phyloP scores from a whole-genome alignment of 805 yeast genomes.

The Citeromyces matritensis region DNA sequence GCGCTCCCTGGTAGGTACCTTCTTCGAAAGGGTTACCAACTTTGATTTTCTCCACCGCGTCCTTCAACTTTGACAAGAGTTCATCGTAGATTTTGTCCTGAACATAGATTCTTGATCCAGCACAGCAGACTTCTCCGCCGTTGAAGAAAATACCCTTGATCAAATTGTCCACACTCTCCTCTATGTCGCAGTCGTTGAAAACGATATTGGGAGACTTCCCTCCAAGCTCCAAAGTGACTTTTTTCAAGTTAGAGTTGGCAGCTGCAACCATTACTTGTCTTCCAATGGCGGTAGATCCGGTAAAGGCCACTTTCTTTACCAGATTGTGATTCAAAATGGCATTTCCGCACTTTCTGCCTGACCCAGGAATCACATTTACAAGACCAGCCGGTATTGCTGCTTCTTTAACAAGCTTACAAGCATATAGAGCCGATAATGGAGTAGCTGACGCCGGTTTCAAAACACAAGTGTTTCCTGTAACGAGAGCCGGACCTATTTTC shows the following conservation, averaged over 20 bases:
- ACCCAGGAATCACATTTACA: slow-evolving; percentile 45
- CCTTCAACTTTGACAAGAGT: slow-evolving; percentile 38
- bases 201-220: slow-evolving; percentile 92
- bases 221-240: slow-evolving; percentile 88
- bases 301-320: slow-evolving; percentile 50
- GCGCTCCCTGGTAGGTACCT: slow-evolving; percentile 80
- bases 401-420: slow-evolving; percentile 35
- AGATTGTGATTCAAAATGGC: slow-evolving; percentile 40
- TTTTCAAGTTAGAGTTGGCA: slow-evolving; percentile 71
- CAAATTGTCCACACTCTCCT: slow-evolving; percentile 61
- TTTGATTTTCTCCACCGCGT: slow-evolving; percentile 28
- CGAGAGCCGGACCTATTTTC: slow-evolving; percentile 57
- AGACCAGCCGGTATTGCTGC: slow-evolving; percentile 57
- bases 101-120: slow-evolving; percentile 83
- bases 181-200: slow-evolving; percentile 72
- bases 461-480: slow-evolving; percentile 50
- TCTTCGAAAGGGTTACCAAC: slow-evolving; percentile 80
- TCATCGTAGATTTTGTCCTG: slow-evolving; percentile 75
- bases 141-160: slow-evolving; percentile 79
- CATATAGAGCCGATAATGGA: slow-evolving; percentile 47
- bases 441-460: slow-evolving; percentile 54
- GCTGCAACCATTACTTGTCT: slow-evolving; percentile 69
- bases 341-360: slow-evolving; percentile 45
- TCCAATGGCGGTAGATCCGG: slow-evolving; percentile 64
- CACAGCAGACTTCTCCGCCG: slow-evolving; percentile 93